These are phyloP conservation scores for Lactifluus volemus DNA, from an alignment of 768 basidiomycete genomes.

Conservation along the genomic window DNA sequence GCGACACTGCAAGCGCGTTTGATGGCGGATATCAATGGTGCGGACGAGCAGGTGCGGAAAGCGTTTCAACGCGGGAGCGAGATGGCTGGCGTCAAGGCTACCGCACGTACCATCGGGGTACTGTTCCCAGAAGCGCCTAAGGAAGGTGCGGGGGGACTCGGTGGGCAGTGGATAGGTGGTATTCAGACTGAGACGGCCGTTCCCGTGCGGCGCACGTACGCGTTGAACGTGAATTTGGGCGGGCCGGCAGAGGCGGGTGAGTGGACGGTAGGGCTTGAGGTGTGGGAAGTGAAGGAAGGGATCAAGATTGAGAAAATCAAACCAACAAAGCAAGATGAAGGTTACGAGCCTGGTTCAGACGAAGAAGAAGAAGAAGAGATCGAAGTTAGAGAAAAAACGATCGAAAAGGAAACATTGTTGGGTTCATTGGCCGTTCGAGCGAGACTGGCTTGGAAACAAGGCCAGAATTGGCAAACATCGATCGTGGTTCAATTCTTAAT, in stretches of 20 bases:
- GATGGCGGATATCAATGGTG: slow-evolving; percentile 40
- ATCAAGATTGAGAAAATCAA: slow-evolving; percentile 53
- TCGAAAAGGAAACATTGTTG: slow-evolving; percentile 47
- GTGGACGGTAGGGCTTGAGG: slow-evolving; percentile 48
- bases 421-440: slow-evolving; percentile 29
- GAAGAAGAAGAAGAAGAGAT: slow-evolving; percentile 53
- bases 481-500: slow-evolving; percentile 39
- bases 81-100: slow-evolving; percentile 42
- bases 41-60: slow-evolving; percentile 40
- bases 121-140: slow-evolving; percentile 44
- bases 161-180: slow-evolving; percentile 59
- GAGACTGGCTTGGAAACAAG: slow-evolving; percentile 32
- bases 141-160: slow-evolving; percentile 27
- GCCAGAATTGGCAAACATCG: slow-evolving; percentile 41
- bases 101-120: slow-evolving; percentile 53
- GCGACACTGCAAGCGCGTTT: slow-evolving; percentile 67
- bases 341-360: slow-evolving; percentile 34
- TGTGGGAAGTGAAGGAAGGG: slow-evolving; percentile 71
- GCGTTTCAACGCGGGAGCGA: slow-evolving; percentile 40
- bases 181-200: slow-evolving; percentile 63
- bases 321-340: slow-evolving; percentile 35
- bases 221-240: slow-evolving; percentile 48
- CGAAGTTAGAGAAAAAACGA: slow-evolving; percentile 54
- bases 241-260: slow-evolving; percentile 32
- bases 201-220: slow-evolving; percentile 52